These are phyloP conservation scores for Blastomyces emzantsi DNA, from an alignment of 2,329 filamentous ascomycete genomes.

Conservation along the genomic window DNA sequence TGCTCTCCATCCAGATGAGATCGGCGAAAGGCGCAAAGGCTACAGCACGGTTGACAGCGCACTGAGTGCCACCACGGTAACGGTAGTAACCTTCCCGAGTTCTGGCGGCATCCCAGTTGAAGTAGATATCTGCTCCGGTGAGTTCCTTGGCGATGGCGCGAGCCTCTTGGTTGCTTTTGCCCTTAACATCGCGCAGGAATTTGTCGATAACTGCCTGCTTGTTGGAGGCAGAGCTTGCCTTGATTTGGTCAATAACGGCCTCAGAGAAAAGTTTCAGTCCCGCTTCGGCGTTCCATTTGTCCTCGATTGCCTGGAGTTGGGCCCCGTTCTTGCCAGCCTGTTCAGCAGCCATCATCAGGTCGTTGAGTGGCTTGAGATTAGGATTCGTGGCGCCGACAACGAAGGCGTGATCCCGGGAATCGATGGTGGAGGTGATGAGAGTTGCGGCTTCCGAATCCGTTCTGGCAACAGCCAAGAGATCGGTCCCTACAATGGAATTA, in stretches of 20 bases:
- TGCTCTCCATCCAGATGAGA: constrained; percentile 99
- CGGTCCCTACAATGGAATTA: constrained; percentile 47
- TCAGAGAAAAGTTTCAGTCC: constrained; percentile 83
- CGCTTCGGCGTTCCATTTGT: constrained; percentile 72
- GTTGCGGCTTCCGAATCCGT: constrained; percentile 98
- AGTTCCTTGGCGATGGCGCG: constrained; percentile 68
- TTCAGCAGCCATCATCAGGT: constrained; percentile 85
- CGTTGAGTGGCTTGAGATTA: constrained; percentile 70
- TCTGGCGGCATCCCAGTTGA: constrained; percentile 89
- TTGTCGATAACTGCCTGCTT: constrained; percentile 58
- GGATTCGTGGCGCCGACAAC: constrained; percentile 86
- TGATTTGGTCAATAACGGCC: constrained; percentile 75
- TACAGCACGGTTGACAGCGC: constrained; percentile 79
- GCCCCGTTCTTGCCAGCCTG: constrained; percentile 67
- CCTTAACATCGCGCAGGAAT: constrained; percentile 60
- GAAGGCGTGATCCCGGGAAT: constrained; percentile 89
- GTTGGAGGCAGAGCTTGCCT: constrained; percentile 53
- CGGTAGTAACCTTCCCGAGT: constrained; percentile 95
- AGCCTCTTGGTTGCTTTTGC: constrained; percentile 78
- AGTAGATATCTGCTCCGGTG: constrained; percentile 73
- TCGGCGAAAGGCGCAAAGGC: constrained; percentile 91
- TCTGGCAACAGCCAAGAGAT: constrained; percentile 83
- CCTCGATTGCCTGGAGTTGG: constrained; percentile 83
- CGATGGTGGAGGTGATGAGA: constrained; percentile 92
- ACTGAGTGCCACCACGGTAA: constrained; percentile 82